A percentile compares a stretch with the other conserved stretches of the same genome.
Conservation (phyloP, 2,329 filamentous ascomycete genomes). For the Xenoacremonium recifei region DNA sequence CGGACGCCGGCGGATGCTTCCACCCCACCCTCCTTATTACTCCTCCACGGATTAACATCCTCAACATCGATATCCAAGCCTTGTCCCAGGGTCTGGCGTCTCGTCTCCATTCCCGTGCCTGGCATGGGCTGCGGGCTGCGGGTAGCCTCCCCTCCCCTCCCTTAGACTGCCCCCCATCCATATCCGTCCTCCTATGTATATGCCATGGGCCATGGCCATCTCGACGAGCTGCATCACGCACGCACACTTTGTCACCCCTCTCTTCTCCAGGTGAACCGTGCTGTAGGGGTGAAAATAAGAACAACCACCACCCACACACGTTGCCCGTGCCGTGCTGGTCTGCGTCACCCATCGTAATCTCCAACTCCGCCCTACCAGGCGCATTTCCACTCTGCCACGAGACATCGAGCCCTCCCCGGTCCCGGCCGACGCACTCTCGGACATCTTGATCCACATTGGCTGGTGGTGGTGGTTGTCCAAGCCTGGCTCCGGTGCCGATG, state of each 20-base stretch:
- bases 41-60: not conserved
- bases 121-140: not conserved
- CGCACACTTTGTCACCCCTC: too few species aligned
- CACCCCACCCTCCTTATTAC: not conserved
- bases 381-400: not conserved
- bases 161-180: too few species aligned
- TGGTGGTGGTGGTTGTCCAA: conserved; percentile 15
- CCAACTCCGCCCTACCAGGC: conserved; percentile 21
- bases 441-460: conserved; percentile 15
- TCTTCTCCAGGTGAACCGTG: too few species aligned
- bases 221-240: not conserved
- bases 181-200: too few species aligned
- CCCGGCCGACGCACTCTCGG: conserved; percentile 19
- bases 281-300: not conserved
- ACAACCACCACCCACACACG: not conserved
- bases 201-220: not conserved
- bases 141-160: not conserved
- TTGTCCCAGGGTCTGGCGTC: not conserved
- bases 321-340: conserved; percentile 4
- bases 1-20: not conserved
- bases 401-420: conserved; percentile 8
- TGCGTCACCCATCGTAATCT: conserved; percentile 17
- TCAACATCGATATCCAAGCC: not conserved
- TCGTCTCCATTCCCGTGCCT: not conserved
- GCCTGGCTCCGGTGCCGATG: conserved; percentile 11